Evolutionary conservation across 2,329 filamentous ascomycete species (phyloP).

Genomic region (Fusarium austroafricanum): DNA sequence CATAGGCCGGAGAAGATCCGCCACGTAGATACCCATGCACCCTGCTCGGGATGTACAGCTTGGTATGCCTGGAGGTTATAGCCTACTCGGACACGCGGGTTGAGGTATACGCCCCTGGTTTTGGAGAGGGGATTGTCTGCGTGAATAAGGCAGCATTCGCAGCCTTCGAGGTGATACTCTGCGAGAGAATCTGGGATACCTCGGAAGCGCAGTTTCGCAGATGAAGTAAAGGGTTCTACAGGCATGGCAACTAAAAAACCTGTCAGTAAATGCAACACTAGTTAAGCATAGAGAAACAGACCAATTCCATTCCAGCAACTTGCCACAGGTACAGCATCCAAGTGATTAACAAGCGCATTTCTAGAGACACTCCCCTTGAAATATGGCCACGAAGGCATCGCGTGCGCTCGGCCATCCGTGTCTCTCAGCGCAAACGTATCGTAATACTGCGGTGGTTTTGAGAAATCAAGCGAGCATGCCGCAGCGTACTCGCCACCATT

Average conservation of each 20-base stretch:
- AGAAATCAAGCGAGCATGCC: conserved; percentile 71
- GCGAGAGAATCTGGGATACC: conserved; percentile 73
- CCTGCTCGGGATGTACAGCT: conserved; percentile 55
- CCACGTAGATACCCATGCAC: conserved; percentile 60
- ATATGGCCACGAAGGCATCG: conserved; percentile 69
- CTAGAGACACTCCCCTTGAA: conserved; percentile 64
- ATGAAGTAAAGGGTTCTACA: conserved; percentile 65
- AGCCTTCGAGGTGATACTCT: conserved; percentile 74
- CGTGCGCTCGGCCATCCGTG: conserved; percentile 59
- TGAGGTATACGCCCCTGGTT: conserved; percentile 71
- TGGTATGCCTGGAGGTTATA: conserved; percentile 68
- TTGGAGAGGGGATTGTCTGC: conserved; percentile 72
- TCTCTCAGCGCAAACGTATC: conserved; percentile 73
- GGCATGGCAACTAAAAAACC: conserved; percentile 59
- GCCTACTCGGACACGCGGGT: conserved; percentile 75
- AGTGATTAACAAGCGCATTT: conserved; percentile 62
- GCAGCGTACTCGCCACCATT: conserved; percentile 69
- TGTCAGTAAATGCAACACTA: conserved; percentile 3
- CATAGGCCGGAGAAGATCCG: conserved; percentile 67
- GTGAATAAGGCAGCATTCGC: conserved; percentile 83
- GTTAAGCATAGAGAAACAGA: conserved; percentile 24
- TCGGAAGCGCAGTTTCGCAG: conserved; percentile 67
- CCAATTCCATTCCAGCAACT: conserved; percentile 62
- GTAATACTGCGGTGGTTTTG: conserved; percentile 65
- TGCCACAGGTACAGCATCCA: conserved; percentile 57